These are phyloP conservation scores for Crithidia sp. DNA, from an alignment of 208 protist genomes.

Conservation along the genomic window DNA sequence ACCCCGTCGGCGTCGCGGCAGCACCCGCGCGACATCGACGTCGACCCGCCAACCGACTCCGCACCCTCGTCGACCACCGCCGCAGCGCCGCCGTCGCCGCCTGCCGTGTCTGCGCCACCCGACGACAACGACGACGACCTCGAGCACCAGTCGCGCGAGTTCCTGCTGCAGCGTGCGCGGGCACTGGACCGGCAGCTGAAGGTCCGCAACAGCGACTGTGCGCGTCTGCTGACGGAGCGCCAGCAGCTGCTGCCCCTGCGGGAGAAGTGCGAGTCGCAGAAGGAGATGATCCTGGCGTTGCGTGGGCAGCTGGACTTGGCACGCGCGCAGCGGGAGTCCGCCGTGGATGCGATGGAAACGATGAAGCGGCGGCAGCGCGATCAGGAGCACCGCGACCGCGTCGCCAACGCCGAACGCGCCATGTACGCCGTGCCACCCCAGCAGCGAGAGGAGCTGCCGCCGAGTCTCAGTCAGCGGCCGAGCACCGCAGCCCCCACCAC, in stretches of 20 bases:
- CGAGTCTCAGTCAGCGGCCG: neutral
- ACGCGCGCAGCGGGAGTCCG: conserved; percentile 47
- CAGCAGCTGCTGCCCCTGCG: conserved; percentile 41
- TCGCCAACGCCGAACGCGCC: conserved; percentile 24
- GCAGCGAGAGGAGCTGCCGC: too few relatives aligned
- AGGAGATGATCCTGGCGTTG: conserved; percentile 57
- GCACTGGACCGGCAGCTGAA: conserved; percentile 68
- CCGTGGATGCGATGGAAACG: conserved; percentile 44
- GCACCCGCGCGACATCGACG: neutral
- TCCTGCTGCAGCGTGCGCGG: conserved; percentile 55
- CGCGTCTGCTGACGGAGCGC: conserved; percentile 55
- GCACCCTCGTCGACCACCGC: neutral
- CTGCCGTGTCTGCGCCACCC: neutral
- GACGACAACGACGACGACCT: conserved; percentile 20
- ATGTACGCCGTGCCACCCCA: conserved; percentile 14
- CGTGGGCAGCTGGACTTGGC: conserved; percentile 43
- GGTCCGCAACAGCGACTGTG: conserved; percentile 64
- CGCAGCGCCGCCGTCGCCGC: neutral
- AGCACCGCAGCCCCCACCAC: neutral
- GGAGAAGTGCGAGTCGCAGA: conserved; percentile 64
- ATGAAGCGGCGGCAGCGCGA: conserved; percentile 45
- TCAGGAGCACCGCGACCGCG: conserved; percentile 45
- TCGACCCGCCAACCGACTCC: neutral
- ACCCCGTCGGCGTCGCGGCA: neutral
- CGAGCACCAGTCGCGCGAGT: conserved; percentile 51